Base-by-base conservation (phyloP, 2,329 filamentous ascomycete genomes). In the Ophiostoma perfectum region DNA sequence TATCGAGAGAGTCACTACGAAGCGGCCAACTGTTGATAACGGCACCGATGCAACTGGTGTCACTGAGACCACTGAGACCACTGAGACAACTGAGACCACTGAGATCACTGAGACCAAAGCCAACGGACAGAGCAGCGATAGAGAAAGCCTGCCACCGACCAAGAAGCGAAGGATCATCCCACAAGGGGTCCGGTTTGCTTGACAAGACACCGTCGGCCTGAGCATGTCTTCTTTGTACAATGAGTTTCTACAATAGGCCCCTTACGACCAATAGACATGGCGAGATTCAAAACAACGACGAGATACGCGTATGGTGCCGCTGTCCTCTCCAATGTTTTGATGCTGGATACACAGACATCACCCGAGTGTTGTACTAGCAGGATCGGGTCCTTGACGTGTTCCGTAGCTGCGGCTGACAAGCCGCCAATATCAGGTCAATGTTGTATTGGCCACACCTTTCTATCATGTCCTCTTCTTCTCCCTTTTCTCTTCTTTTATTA, bases 131-230 rank as follows among this genome's bases (percentile, higher is more conserved):
- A 3, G 42, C 27, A 60, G 27, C 11, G 55, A 60, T 55, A 55
- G n/a, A 38, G 55, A 38, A 2, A 39, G 55, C 27, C 55, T 27
- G 8, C 49, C 55, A 6, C 55, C 55, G 27, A 14, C 38, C 27
- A 60, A 60, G 55, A 60, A 38, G 27, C 36, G 55, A 11, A 60
- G 55, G n/a, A 39, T 60, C 27, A 60, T 60, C 7, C 55, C 27
- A 3, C 36, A 60, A 16, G 27, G 55, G 1, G 55, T 60, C 16
- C 55, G 55, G 27, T 60, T 36, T 18, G 55, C 55, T 2, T 60
- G 55, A 60, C 27, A 12, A 27, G 27, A 27, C 27, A 27, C 27
- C 27, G 27, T 11, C n/a, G 18, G 49, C 11, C 4, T 36, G n/a
- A 55, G 49, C 49, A 27, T 9, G 49, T 55, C 5, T 52, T 52